Base-by-base conservation (phyloP, 306 rosid species). In the Sindora glabra region DNA sequence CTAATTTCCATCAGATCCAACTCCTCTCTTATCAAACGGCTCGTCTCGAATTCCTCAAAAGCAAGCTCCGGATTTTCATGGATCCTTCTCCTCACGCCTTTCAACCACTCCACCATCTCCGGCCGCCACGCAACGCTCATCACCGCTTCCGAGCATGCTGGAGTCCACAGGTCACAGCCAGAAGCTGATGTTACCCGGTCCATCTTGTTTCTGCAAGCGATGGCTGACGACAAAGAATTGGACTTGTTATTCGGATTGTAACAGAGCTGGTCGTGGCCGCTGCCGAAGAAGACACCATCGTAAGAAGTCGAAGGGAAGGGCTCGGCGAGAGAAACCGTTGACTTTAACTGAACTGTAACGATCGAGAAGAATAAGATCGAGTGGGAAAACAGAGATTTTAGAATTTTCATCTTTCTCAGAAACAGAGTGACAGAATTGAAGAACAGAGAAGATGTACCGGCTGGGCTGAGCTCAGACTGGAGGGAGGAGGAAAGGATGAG, bases 1-100 rank as follows among this genome's bases (percentile, higher is more conserved):
- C 71, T 77, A 49, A 87, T 74, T 49, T 74, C 84, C 95, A 87
- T 48, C 76, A 78, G 79, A 64, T 91, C 96, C 78, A 91, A 51
- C 75, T 87, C 96, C 7, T 82, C 68, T 36, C 95, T 65, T 4
- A 91, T 59, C 73, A 87, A 66, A 16, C 68, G 75, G 56, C 92
- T 87, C 50, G 97, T 91, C 59, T 91, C 86, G 77, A 71, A 65
- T 78, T 91, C 97, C 70, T 91, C 90, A 56, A 87, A 90, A 44
- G 97, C 97, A 5, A 90, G 74, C 76, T 90, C 97, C 1, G 97
- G 95, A 74, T 90, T 79, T 56, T 71, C 78, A 15, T 91, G 97
- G 71, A 91, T 91, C 79, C 48, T 83, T 54, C 97, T 73, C 63
- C 97, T 78, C 21, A 90, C n/a, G 6, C 17, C 10, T 38, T 23